Base-by-base conservation (phyloP, 176 grass and related monocot genomes). In the Musa schizocarpa region DNA sequence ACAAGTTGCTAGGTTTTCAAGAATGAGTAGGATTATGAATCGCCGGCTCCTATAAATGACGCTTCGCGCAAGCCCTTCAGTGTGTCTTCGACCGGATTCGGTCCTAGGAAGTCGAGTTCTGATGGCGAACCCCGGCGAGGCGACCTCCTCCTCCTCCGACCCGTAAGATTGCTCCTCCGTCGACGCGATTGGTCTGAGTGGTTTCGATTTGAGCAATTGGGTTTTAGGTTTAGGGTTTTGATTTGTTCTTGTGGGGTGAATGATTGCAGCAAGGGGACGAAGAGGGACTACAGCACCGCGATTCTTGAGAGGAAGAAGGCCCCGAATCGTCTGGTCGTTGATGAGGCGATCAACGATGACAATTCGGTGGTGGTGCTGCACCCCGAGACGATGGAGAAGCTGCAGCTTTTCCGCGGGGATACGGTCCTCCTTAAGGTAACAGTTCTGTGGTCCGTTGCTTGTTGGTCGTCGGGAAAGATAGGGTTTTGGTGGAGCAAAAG, bases 61-160 rank as follows among this genome's bases (percentile, higher is more conserved):
- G 4, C 34, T 43, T 43, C 34, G 34, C 34, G 34, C 34, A 43
- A 43, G 4, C 4, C 34, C 34, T 43, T 43, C 34, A 0, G 34
- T 0, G 34, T 43, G 4, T 43, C 34, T 6, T 43, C 34, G 34
- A 43, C 3, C 57, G 17, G 17, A 14, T 19, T 62, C 57, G 57
- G 13, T 17, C 57, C 57, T 19, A 1, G 0, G 6, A 62, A 19
- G 17, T 62, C 3, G 13, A 62, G 10, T 54, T 19, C 65, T 77
- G 76, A 94, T 94, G 91, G 85, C 87, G 71, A 90, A 26, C 61
- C 82, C 87, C 24, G 87, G 54, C 49, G 91, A 94, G 55, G 55
- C 91, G 9, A 43, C 34, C 34, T 43, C 34, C 34, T 94, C 91
- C 13, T 79, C 91, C 1, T 79, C 83, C 64, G 91, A 94, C 88